Evolutionary conservation across 495 filamentous ascomycete species (phyloP), one percentile per base, ranked within the genome.

Genomic region (Cenococcum geophilum): DNA sequence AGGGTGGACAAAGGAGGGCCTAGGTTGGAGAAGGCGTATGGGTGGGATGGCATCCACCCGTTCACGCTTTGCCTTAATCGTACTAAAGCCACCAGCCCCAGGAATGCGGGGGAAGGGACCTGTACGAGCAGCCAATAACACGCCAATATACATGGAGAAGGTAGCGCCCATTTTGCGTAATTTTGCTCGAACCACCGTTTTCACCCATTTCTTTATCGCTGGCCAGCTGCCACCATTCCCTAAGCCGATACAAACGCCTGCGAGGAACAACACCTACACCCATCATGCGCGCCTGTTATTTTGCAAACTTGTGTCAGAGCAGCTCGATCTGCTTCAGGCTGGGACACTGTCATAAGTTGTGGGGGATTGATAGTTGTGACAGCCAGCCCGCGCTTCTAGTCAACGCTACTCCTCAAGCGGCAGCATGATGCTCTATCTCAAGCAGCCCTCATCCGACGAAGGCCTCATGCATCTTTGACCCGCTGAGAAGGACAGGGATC

Each of bases 31-130:
- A 1, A 21, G 14, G 18, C 14, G 34, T 21, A 40, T 37, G 25
- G 16, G 25, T 56, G 37, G 54, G 10, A 8, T 56, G 54, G 20
- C 12, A 25, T 32, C 3, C 3, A 32, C 27, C 25, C 16, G 23
- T 22, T 18, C 18, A n/a, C 49, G 49, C 49, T 16, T 52, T 52
- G 21, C 49, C 49, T 14, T 20, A 14, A 10, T 18, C 16, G 45
- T 9, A 1, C 8, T 49, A 22, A 22, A 22, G 6, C 14, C 18
- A 8, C 16, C 45, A 18, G 45, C 45, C 45, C 45, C 45, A 49
- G 45, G 14, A 52, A 52, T 23, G 49, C 49, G 49, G 49, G 49
- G 49, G 25, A 52, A 52, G 25, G 49, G 23, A 4, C 49, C n/a
- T 52, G 21, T 25, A 32, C 49, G 16, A 32, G 8, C 45, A 20